These are phyloP conservation scores for Leccinum longicurvipes DNA, from an alignment of 768 basidiomycete species.

Conservation along the genomic window DNA sequence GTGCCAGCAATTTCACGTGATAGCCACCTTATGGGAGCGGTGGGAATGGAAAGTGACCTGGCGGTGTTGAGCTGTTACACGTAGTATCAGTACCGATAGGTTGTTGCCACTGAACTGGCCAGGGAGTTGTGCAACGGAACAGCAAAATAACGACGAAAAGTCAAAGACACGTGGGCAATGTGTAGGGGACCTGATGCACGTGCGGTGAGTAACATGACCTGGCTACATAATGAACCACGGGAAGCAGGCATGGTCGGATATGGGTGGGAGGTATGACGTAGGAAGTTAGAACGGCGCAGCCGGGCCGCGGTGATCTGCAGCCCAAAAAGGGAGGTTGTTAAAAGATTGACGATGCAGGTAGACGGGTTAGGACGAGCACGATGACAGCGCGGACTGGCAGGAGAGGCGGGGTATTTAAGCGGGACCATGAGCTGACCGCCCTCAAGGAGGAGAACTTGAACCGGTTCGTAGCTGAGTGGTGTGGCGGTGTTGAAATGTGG, in stretches of 20 bases:
- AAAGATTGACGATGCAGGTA: not conserved
- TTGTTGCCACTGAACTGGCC: not conserved
- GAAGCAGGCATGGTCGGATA: not conserved
- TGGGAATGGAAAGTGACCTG: not conserved
- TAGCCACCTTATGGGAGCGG: not conserved
- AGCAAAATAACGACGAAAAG: not conserved
- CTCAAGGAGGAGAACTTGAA: not conserved
- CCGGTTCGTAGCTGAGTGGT: too few species aligned
- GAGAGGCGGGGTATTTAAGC: not conserved
- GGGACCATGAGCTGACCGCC: too few species aligned
- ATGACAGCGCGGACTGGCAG: not conserved
- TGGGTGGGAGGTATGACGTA: conserved; percentile 17
- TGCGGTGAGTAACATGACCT: not conserved
- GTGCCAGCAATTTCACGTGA: not conserved
- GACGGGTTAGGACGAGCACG: not conserved
- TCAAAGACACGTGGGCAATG: conserved; percentile 7
- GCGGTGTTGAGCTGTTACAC: not conserved
- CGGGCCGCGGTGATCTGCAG: conserved; percentile 23
- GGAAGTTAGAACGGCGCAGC: not conserved
- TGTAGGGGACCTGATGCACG: not conserved
- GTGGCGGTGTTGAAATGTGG: conserved; percentile 6
- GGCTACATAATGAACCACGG: not conserved
- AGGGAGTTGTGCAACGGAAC: not conserved
- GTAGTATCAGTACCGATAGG: not conserved
- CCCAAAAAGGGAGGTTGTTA: conserved; percentile 20